Evolutionary conservation across 2,329 filamentous ascomycete species (phyloP).

Genomic region (Colletotrichum lini): DNA sequence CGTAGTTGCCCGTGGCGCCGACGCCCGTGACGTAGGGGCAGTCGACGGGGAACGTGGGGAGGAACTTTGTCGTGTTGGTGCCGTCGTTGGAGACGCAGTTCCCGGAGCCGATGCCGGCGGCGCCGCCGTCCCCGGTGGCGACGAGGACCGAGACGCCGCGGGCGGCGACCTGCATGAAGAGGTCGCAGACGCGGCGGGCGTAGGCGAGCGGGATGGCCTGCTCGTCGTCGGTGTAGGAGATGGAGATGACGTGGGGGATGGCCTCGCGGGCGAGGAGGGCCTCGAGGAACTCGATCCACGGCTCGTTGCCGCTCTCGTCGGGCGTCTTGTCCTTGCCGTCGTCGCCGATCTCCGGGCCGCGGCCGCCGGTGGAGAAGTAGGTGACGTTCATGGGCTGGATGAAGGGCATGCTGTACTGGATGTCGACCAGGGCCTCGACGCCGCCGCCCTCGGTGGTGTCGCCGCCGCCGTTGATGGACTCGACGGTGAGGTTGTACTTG

Average conservation of each 20-base stretch:
- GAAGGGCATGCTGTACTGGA: conserved; percentile 28
- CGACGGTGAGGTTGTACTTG: too few species aligned
- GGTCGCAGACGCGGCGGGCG: too few species aligned
- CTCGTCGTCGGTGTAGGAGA: conserved; percentile 7
- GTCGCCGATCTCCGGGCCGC: conserved; percentile 10
- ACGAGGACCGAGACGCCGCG: too few species aligned
- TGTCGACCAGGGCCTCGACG: conserved; percentile 22
- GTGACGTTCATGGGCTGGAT: conserved; percentile 26
- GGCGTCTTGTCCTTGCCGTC: neutral
- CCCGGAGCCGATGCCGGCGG: too few species aligned
- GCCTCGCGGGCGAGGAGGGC: conserved; percentile 47
- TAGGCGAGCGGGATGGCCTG: too few species aligned
- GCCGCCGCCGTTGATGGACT: neutral
- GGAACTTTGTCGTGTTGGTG: too few species aligned
- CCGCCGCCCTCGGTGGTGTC: conserved; percentile 8
- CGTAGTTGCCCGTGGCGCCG: conserved; percentile 46
- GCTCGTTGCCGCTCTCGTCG: conserved; percentile 47
- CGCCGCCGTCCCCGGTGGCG: too few species aligned
- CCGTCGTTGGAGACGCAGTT: too few species aligned
- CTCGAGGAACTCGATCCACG: conserved; percentile 49
- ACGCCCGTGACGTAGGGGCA: too few species aligned
- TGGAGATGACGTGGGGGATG: conserved; percentile 53
- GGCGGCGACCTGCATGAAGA: too few species aligned
- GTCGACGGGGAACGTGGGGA: too few species aligned
- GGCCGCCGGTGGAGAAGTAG: conserved; percentile 29